These are phyloP conservation scores for Ceratocystis alfenasii DNA, from an alignment of 2,329 filamentous ascomycete genomes.

Conservation along the genomic window DNA sequence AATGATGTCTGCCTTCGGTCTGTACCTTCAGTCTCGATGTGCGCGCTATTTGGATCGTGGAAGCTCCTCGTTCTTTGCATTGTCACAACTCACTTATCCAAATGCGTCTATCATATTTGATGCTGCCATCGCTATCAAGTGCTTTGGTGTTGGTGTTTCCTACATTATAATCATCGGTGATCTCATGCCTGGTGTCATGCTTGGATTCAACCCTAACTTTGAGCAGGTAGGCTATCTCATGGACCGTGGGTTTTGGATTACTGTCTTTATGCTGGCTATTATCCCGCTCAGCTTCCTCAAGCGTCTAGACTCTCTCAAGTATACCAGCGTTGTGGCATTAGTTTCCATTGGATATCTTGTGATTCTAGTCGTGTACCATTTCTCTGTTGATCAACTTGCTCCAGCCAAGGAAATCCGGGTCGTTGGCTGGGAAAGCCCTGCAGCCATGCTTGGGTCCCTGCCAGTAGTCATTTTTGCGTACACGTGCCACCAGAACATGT, in stretches of 20 bases:
- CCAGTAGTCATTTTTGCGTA: constrained; percentile 98
- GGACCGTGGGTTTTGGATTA: constrained; percentile 94
- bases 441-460: constrained; percentile 70
- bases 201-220: constrained; percentile 60
- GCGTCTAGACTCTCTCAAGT: constrained; percentile 88
- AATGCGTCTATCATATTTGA: constrained; percentile 94
- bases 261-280: constrained; percentile 90
- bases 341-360: constrained; percentile 91
- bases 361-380: constrained; percentile 86
- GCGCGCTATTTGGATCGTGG: constrained; percentile 86
- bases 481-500: constrained; percentile 99
- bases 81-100: constrained; percentile 92
- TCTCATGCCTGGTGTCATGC: constrained; percentile 87
- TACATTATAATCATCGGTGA: constrained; percentile 99
- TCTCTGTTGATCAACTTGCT: constrained; percentile 62
- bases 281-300: constrained; percentile 90
- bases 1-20: constrained; percentile 74
- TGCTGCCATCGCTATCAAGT: constrained; percentile 90
- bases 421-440: constrained; percentile 65
- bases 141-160: constrained; percentile 91
- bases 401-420: constrained; percentile 64
- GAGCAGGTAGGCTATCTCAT: constrained; percentile 58
- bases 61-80: constrained; percentile 82
- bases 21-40: constrained; percentile 90
- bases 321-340: constrained; percentile 84